These are phyloP conservation scores for Saccharomyces pastorianus DNA, from an alignment of 1,139 yeast genomes.

Conservation along the genomic window DNA sequence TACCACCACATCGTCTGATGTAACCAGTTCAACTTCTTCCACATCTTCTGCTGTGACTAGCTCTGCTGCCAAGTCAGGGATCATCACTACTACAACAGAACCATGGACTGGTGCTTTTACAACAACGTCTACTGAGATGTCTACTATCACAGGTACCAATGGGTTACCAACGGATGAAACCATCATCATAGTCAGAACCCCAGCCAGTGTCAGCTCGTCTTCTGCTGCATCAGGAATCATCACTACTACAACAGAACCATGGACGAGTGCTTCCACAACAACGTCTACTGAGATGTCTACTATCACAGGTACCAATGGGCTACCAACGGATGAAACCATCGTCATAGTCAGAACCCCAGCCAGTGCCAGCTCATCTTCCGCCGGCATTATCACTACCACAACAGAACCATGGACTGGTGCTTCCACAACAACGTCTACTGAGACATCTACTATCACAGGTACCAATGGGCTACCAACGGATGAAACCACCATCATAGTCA, in stretches of 20 bases:
- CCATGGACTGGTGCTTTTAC: neutral
- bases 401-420: no score
- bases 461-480: no score
- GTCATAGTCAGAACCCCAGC: neutral
- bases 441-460: no score
- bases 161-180: neutral
- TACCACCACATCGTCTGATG: no score
- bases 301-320: neutral
- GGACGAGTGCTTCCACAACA: neutral
- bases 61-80: no score
- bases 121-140: neutral
- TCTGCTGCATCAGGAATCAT: no score
- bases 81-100: neutral
- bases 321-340: neutral
- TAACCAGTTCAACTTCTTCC: no score
- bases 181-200: neutral
- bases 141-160: neutral
- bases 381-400: no score
- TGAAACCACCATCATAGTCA: no score
- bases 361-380: neutral
- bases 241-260: neutral
- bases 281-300: neutral
- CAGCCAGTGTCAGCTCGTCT: neutral
- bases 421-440: no score
- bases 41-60: no score